phyloP scores from a whole-genome alignment of 2,329 filamentous ascomycete genomes.

The Fusarium guadeloupense region DNA sequence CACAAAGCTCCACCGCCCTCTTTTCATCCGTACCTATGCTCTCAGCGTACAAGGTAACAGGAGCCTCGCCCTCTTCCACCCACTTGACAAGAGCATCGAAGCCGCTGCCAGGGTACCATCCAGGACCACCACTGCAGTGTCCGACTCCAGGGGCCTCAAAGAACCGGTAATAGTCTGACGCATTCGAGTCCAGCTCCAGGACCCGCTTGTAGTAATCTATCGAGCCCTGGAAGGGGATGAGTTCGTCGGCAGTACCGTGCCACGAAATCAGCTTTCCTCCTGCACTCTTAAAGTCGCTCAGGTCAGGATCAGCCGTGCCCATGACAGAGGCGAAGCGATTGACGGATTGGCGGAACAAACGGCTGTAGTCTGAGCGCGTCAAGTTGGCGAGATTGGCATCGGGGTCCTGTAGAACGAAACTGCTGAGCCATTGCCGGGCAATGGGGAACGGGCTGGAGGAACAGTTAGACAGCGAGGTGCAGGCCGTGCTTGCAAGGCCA shows the following conservation, averaged over 20 bases:
- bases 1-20: conserved; percentile 6
- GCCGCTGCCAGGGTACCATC: conserved; percentile 10
- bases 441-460: conserved; percentile 11
- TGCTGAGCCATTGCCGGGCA: conserved; percentile 3
- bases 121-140: conserved; percentile 12
- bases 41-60: conserved; percentile 22
- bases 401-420: conserved; percentile 4
- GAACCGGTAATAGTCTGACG: conserved; percentile 22
- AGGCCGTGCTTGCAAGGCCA: conserved; percentile 15
- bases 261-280: conserved; percentile 31
- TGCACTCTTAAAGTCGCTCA: conserved; percentile 18
- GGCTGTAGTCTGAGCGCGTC: background rate
- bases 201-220: conserved; percentile 25
- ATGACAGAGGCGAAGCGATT: conserved; percentile 27
- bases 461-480: background rate
- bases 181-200: background rate
- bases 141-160: conserved; percentile 27
- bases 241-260: conserved; percentile 32
- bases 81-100: conserved; percentile 22
- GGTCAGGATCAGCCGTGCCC: conserved; percentile 23
- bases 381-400: background rate
- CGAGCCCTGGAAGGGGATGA: conserved; percentile 19
- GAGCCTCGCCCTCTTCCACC: conserved; percentile 21
- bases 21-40: background rate
- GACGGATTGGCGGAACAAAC: conserved; percentile 16